Base-by-base conservation (phyloP, 2,329 filamentous ascomycete genomes). In the Penicillium frequentans region DNA sequence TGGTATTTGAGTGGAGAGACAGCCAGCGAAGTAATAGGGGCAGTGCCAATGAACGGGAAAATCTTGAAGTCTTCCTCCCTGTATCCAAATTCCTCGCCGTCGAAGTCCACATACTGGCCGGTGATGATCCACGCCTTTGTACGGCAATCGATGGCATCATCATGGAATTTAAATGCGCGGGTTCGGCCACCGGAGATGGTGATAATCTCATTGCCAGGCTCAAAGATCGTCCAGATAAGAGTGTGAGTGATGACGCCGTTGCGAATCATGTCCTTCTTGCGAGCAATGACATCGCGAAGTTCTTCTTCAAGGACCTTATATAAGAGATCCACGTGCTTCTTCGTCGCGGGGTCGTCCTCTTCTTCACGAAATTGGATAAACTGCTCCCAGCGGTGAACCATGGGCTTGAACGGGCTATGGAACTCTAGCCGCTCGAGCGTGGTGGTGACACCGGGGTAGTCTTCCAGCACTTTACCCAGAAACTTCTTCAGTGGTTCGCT, bases 311-410 rank as follows among this genome's bases (percentile, higher is more conserved):
- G 70, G 21, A 81, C 77, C 29, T 73, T 72, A 58, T 77, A 73
- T 10, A 86, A 68, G 0, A 85, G 65, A 7, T 74, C 64, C 2
- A 84, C 65, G 60, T 85, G 81, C 29, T 77, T 71, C 46, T 75
- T 79, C 2, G 79, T 80, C 19, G 67, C 71, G 3, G 69, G 64
- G 16, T 85, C 81, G 8, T 76, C 64, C 31, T 77, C 65, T 24
- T 77, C 74, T 10, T 79, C 67, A 44, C 77, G 72, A 24, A 78
- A 76, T 4, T 73, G 67, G 10, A 69, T 63, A 37, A 86, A 77
- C 7, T 74, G 65, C 1, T 78, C 73, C 86, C 86, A 90, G 31
- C 87, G 81, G 70, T 90, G 86, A 42, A 89, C 83, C 49, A 90
- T 84, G 0, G 84, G 83, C 62, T 83, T 75, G 59, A 89, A 90